Evolutionary conservation across 1,284 basidiomycete species (phyloP).

Genomic region (Rhodotorula sp.): DNA sequence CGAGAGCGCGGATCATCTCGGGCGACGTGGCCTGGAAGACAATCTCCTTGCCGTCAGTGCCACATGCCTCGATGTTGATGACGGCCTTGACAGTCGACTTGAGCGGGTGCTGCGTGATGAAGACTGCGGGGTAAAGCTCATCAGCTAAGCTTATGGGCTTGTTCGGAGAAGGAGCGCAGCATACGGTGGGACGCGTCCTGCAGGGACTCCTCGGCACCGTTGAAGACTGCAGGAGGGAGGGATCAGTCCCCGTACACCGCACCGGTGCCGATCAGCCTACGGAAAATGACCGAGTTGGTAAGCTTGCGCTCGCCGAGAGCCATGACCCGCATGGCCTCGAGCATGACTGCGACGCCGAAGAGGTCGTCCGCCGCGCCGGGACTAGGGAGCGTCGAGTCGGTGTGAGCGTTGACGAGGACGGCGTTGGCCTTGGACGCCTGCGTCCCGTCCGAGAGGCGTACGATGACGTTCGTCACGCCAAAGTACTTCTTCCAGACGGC

Average conservation of each 20-base stretch:
- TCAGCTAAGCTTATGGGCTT: not conserved
- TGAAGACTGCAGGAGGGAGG: conserved; percentile 63
- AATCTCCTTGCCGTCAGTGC: conserved; percentile 81
- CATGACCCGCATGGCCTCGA: conserved; percentile 82
- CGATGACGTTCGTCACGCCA: conserved; percentile 77
- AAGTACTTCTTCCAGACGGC: conserved; percentile 62
- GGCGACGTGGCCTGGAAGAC: conserved; percentile 91
- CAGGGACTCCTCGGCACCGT: conserved; percentile 90
- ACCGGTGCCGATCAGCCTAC: not conserved
- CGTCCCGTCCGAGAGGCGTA: conserved; percentile 83
- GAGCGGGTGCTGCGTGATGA: conserved; percentile 74
- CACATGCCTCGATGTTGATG: conserved; percentile 80
- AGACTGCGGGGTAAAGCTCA: conserved; percentile 54
- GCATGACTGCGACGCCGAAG: conserved; percentile 72
- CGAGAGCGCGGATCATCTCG: conserved; percentile 85
- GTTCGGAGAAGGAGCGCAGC: not conserved
- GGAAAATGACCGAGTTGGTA: conserved; percentile 77
- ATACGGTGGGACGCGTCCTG: conserved; percentile 84
- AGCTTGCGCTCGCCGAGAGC: conserved; percentile 72
- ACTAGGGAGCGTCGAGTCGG: conserved; percentile 68
- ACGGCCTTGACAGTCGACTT: conserved; percentile 72
- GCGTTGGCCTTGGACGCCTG: conserved; percentile 71
- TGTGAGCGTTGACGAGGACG: conserved; percentile 83
- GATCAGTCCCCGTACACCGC: not conserved
- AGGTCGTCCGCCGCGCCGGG: conserved; percentile 76